Conservation (phyloP, 164 flowering plant genomes). For the Chloranthus sessilifolius region DNA sequence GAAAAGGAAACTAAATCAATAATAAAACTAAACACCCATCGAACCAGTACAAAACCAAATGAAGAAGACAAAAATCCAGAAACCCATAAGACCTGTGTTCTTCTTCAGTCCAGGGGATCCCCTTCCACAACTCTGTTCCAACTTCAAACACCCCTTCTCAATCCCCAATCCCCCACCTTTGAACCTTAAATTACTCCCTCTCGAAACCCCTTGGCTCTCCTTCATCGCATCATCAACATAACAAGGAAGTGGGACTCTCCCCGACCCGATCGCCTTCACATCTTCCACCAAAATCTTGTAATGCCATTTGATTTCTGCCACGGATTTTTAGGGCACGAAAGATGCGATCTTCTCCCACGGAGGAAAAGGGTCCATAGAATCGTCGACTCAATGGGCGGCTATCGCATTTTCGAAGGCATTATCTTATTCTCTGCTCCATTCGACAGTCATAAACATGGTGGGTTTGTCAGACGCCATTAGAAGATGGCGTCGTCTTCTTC, state of each 20-base stretch:
- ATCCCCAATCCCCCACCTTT: conserved; percentile 24
- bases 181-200: conserved; percentile 18
- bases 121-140: conserved; percentile 78
- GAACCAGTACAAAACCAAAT: background rate
- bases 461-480: too few relatives aligned
- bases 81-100: conserved; percentile 61
- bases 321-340: conserved; percentile 43
- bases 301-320: conserved; percentile 56
- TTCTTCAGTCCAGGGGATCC: conserved; percentile 93
- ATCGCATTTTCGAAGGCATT: conserved; percentile 70
- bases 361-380: too few relatives aligned
- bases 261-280: conserved; percentile 60
- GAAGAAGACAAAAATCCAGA: background rate
- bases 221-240: conserved; percentile 37
- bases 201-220: conserved; percentile 14
- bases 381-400: conserved; percentile 31
- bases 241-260: conserved; percentile 50
- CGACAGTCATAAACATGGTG: too few relatives aligned
- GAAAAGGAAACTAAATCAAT: too few relatives aligned
- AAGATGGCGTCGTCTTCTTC: background rate
- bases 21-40: background rate
- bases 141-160: conserved; percentile 37
- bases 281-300: conserved; percentile 51
- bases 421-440: conserved; percentile 82
- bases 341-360: conserved; percentile 58